Conservation (phyloP, 2,329 filamentous ascomycete species). For the Delphinella strobiligena region DNA sequence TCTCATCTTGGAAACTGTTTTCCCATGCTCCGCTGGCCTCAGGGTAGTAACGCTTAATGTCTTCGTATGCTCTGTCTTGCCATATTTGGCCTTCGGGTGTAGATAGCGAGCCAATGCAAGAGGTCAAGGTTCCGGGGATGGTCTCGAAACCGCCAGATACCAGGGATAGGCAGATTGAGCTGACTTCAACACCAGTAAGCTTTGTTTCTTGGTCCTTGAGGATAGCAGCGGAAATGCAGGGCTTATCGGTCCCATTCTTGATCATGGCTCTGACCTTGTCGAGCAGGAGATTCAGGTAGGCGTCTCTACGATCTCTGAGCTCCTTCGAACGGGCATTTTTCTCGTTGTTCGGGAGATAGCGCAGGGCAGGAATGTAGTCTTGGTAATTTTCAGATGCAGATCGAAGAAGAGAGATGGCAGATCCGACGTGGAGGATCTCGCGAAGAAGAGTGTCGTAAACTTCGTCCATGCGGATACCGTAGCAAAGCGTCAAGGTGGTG, state of each 20-base stretch:
- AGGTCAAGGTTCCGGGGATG: slow-evolving; percentile 41
- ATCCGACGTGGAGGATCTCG: slow-evolving; percentile 42
- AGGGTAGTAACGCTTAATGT: slow-evolving; percentile 38
- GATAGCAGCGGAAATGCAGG: slow-evolving; percentile 42
- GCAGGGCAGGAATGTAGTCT: slow-evolving; percentile 40
- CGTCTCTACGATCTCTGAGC: slow-evolving; percentile 35
- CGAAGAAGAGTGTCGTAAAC: slow-evolving; percentile 40
- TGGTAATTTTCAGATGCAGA: slow-evolving; percentile 42
- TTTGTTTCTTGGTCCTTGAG: slow-evolving; percentile 43
- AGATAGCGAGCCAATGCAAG: slow-evolving; percentile 37
- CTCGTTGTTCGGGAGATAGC: slow-evolving; percentile 41
- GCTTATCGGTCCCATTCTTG: slow-evolving; percentile 38
- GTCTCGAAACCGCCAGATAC: slow-evolving; percentile 45
- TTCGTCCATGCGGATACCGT: slow-evolving; percentile 43
- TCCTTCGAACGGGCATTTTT: slow-evolving; percentile 37
- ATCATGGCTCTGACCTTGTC: slow-evolving; percentile 42
- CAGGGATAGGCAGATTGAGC: slow-evolving; percentile 40
- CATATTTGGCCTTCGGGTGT: slow-evolving; percentile 37
- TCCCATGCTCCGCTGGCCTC: slow-evolving; percentile 36
- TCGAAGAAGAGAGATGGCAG: slow-evolving; percentile 38
- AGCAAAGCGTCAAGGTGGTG: slow-evolving; percentile 42
- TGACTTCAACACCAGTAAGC: slow-evolving; percentile 40
- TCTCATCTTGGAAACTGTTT: slow-evolving; percentile 32
- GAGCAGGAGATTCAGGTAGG: slow-evolving; percentile 37
- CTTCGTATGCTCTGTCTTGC: slow-evolving; percentile 41